These are phyloP conservation scores for Agrocybe chaxingu DNA, from an alignment of 768 basidiomycete genomes.

Conservation along the genomic window DNA sequence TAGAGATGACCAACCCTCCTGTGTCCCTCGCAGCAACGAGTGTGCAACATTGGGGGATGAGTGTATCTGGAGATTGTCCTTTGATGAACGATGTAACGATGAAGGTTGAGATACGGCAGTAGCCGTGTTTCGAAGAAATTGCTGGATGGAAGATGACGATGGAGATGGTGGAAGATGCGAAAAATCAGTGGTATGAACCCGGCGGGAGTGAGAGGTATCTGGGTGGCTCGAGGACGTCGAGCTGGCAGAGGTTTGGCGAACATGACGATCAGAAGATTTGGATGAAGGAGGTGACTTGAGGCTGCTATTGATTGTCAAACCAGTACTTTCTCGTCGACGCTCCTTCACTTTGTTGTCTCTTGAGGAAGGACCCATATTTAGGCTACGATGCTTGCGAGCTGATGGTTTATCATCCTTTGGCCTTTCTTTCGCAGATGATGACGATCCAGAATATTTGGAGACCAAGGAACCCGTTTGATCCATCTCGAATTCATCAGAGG, in stretches of 20 bases:
- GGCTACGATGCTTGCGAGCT: slow-evolving; percentile 68
- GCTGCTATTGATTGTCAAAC: slow-evolving; percentile 37
- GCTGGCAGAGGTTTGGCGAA: slow-evolving; percentile 65
- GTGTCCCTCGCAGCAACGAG: slow-evolving; percentile 80
- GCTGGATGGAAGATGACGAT: slow-evolving; percentile 85
- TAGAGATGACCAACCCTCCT: slow-evolving; percentile 86
- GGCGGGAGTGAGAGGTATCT: slow-evolving; percentile 50
- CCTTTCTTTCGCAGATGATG: slow-evolving; percentile 38
- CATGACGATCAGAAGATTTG: slow-evolving; percentile 44
- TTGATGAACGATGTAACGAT: slow-evolving; percentile 37
- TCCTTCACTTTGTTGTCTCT: slow-evolving; percentile 50
- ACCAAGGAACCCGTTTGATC: slow-evolving; percentile 64
- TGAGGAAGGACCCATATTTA: slow-evolving; percentile 46
- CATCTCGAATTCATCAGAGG: slow-evolving; percentile 81
- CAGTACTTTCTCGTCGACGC: slow-evolving; percentile 51
- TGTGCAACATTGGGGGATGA: slow-evolving; percentile 72
- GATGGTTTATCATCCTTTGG: slow-evolving; percentile 49
- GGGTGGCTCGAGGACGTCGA: slow-evolving; percentile 62
- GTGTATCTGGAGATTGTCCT: slow-evolving; percentile 39
- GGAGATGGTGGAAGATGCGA: slow-evolving; percentile 91
- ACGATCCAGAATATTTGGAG: slow-evolving; percentile 41
- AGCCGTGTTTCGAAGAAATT: slow-evolving; percentile 63
- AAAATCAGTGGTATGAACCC: slow-evolving; percentile 72
- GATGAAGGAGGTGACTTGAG: slow-evolving; percentile 28
- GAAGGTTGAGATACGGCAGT: slow-evolving; percentile 37